Evolutionary conservation across 192 early-diverging fungal species (phyloP), one percentile per base, ranked within the genome.

Genomic region (Coemansia sp.): DNA sequence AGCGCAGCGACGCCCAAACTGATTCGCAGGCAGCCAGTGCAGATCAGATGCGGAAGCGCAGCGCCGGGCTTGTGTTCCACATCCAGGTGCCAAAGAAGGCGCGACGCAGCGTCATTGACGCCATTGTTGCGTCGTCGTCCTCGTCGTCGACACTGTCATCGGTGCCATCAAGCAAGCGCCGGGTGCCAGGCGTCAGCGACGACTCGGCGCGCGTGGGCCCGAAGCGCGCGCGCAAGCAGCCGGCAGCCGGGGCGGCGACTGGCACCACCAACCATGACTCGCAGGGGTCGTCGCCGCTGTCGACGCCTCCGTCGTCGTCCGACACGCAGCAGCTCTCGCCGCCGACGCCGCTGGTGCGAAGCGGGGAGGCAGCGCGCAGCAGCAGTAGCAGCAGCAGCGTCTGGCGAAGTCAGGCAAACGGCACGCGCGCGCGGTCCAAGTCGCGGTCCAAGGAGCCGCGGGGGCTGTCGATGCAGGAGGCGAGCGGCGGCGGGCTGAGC

Each of bases 51-150:
- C 45, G 15, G 46, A 70, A 70, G 36, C 56, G 61, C 29, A 19
- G 28, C 28, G 15, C 57, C 25, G 51, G 20, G 25, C 50, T 67
- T 47, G 35, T 52, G 4, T 55, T 73, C 22, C 59, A 73, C 1
- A 45, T 73, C 41, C 53, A 47, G 21, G 55, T 73, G 25, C 64
- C 70, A 5, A 73, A 73, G 42, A 58, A 55, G 50, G 59, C 60
- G 8, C 70, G 64, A 27, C 64, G 49, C 17, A 47, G 39, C 5
- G 64, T 62, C 14, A 58, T 67, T 31, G 70, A 73, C 28, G 70
- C 54, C 9, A 60, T 65, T 30, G 6, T 58, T 0, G 17, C 40
- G 8, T 14, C 36, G 26, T 7, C 55, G 7, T 19, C 44, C 0
- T n/a, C n/a, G n/a, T n/a, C n/a, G n/a, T n/a, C n/a, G n/a, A n/a